Evolutionary conservation across 2,329 filamentous ascomycete genomes (phyloP), one percentile per base, ranked within the genome.

Genomic region (Metarhizium rileyi): DNA sequence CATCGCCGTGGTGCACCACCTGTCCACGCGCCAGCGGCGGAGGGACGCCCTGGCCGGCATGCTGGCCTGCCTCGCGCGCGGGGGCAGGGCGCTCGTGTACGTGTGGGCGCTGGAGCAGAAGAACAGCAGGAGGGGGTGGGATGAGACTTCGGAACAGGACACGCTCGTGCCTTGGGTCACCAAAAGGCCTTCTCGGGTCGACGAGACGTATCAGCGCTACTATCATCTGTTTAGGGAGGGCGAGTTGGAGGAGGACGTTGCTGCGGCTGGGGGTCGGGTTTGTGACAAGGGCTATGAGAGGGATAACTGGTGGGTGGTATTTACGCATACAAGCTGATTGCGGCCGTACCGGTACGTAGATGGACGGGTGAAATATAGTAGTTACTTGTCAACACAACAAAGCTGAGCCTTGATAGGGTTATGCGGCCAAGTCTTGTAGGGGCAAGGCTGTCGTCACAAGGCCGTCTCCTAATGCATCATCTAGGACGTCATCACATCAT

Each of bases 261-360:
- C 67, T 46, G 75, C 77, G 16, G 90, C 85, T 20, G 90, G 90
- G 18, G 93, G 90, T 7, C 70, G 68, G 45, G 81, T 96, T 14
- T 60, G 93, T 23, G 83, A 87, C 56, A 81, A 81, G 52, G 93
- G 93, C 30, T 98, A 97, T 68, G 93, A 98, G 64, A 90, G 84
- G 71, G 93, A 97, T 64, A 98, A 98, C 70, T 97, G 93, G 93
- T 98, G 91, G 91, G 89, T 83, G 48, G 83, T 95, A 63, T 70
- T 67, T 56, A 64, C 60, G 47, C 16, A 38, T 20, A 59, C 59
- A 46, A 41, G 46, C n/a, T n/a, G n/a, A n/a, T n/a, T n/a, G 43
- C 12, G 33, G 46, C 9, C 10, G 35, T 50, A 33, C 33, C 18
- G 5, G 27, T 12, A 16, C 14, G 14, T 36, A 6, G 6, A 36